phyloP scores from a whole-genome alignment of 1,284 basidiomycete genomes.

The Wolfiporia cocos region DNA sequence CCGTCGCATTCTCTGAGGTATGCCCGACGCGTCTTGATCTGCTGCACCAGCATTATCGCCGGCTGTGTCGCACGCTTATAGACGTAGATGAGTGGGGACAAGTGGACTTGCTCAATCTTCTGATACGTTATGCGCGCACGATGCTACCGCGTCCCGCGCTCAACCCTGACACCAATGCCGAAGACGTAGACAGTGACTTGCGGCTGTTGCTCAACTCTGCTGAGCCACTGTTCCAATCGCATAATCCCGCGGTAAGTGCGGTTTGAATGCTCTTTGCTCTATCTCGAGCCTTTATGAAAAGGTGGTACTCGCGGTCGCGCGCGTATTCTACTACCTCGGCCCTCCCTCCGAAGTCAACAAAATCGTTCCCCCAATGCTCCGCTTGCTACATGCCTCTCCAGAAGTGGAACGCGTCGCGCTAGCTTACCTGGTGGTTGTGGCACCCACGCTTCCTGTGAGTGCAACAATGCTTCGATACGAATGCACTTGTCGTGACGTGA shows the following conservation, averaged over 20 bases:
- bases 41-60: slow-evolving; percentile 84
- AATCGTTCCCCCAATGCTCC: slow-evolving; percentile 61
- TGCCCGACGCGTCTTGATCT: slow-evolving; percentile 84
- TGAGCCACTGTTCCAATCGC: slow-evolving; percentile 76
- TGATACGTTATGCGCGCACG: slow-evolving; percentile 77
- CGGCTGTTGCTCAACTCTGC: slow-evolving; percentile 70
- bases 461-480: too few relatives aligned
- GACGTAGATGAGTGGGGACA: slow-evolving; percentile 99
- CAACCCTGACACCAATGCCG: slow-evolving; percentile 23
- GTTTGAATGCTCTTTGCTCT: background rate
- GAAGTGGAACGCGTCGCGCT: slow-evolving; percentile 74
- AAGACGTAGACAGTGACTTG: slow-evolving; percentile 70
- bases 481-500: too few relatives aligned
- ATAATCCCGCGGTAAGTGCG: slow-evolving; percentile 74
- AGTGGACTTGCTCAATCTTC: slow-evolving; percentile 71
- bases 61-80: slow-evolving; percentile 77
- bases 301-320: slow-evolving; percentile 73
- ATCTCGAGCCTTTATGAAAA: slow-evolving; percentile 20
- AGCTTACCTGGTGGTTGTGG: slow-evolving; percentile 62
- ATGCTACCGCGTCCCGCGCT: slow-evolving; percentile 75
- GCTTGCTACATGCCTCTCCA: slow-evolving; percentile 54
- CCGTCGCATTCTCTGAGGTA: slow-evolving; percentile 79
- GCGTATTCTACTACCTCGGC: slow-evolving; percentile 70
- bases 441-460: slow-evolving; percentile 57
- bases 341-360: slow-evolving; percentile 50